Base-by-base conservation (phyloP, 163 green algal genomes). In the Smithsoniella earleae region DNA sequence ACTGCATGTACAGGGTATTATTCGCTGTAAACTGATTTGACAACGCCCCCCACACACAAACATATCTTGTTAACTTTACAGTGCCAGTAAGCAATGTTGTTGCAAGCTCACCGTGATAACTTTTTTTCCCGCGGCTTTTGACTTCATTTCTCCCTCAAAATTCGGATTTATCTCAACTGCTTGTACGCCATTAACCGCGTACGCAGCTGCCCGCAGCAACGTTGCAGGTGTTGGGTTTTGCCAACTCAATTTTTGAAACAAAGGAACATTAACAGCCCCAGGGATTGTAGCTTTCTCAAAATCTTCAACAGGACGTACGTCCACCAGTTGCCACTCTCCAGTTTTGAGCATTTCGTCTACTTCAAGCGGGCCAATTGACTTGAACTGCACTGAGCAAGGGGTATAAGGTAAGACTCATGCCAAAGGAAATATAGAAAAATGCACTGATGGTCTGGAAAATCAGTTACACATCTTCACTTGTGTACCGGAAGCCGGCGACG, bases 141-240 rank as follows among this genome's bases (percentile, higher is more conserved):
- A 66, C 62, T 54, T 36, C 1, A 78, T 10, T 16, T 77, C 69
- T 3, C 76, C 58, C 33, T 62, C n/a, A 45, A 85, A 87, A 2
- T 75, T 65, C 6, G 75, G 58, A 69, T 89, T 89, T 34, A 62
- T 49, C 66, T 88, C 82, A 18, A 87, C 82, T 3, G 82, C 80
- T 62, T 49, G 76, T 20, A 94, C 88, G 4, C 87, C 88, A 66
- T 93, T 89, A 20, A 80, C 73, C 4, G 66, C 74, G 72, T 82
- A 85, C 3, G 74, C 74, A 20, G 58, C 55, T 8, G 31, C 74
- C 30, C 52, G 31, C 6, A 78, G 25, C 25, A 75, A 75, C 10
- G 18, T 40, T 31, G 37, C 63, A 16, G 74, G 74, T 2, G 25
- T 64, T 3, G 36, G 43, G 27, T 36, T 79, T 52, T 36, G 44